Evolutionary conservation across 352 stramenopile species (phyloP), one percentile per base, ranked within the genome.

Genomic region (Plasmopara viticola): DNA sequence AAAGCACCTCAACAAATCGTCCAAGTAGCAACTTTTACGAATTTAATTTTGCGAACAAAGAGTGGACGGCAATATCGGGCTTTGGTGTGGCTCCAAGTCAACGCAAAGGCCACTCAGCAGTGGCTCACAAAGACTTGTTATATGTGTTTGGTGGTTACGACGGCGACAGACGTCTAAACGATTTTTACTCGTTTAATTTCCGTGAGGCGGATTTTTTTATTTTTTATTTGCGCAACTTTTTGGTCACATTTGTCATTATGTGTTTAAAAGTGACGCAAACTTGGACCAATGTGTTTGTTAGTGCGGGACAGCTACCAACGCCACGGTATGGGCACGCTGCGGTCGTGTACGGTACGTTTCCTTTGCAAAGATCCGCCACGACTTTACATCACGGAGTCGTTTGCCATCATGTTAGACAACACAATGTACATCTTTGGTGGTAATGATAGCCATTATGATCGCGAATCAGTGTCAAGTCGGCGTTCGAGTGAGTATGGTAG

Each of bases 171-270:
- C 79, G 94, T 34, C 78, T 97, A 14, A 98, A 97, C 67, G 91
- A 97, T 55, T 97, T 98, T 62, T 90, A 97, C 66, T 83, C 93
- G 42, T 98, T 93, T 73, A 92, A 95, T 56, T 97, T 98, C 55
- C 50, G 82, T 96, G 74, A 42, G 64, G 68, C 6, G 30, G 2
- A 12, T 14, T 12, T 9, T 31, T 43, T 25, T 25, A 3, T 25
- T n/a, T n/a, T n/a, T 25, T 25, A 25, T 25, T 25, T 25, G 20
- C 20, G 3, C 3, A 25, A 25, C n/a, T 25, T 25, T 3, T 3
- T 25, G 20, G 20, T 25, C 20, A 25, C 1, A 25, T 25, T 25
- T 25, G 3, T 3, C 3, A 25, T 25, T 25, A 3, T 25, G 20
- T 25, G 20, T 25, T 25, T 47, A 58, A 9, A 48, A 93, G 82